Conservation (phyloP, 495 filamentous ascomycete species). For the Neurospora sp. region DNA sequence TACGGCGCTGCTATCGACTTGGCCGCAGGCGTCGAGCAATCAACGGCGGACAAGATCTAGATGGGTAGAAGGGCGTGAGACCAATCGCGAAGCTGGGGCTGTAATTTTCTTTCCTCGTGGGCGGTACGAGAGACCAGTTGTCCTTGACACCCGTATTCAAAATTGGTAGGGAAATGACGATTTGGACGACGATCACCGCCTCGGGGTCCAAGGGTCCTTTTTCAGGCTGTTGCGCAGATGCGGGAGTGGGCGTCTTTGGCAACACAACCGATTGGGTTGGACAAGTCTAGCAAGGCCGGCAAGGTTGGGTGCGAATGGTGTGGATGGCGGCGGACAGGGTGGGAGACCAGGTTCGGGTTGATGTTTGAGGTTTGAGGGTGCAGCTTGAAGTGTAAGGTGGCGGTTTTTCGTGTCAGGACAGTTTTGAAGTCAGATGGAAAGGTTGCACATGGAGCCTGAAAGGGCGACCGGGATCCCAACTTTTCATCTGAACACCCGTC, state of each 20-base stretch:
- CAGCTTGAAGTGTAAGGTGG: not conserved
- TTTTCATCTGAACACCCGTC: not conserved
- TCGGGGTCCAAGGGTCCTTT: slow-evolving; percentile 1
- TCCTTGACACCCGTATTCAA: slow-evolving; percentile 10
- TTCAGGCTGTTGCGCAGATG: not conserved
- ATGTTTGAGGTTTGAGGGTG: not conserved
- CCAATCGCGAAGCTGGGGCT: slow-evolving; percentile 14
- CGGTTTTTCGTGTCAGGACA: not conserved
- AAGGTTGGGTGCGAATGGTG: not conserved
- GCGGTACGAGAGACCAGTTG: slow-evolving; percentile 9
- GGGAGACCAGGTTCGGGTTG: not conserved
- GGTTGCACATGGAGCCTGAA: not conserved
- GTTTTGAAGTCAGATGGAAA: not conserved
- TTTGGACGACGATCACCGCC: slow-evolving; percentile 13
- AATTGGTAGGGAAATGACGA: slow-evolving; percentile 8
- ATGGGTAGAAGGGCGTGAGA: not conserved
- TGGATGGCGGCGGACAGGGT: not conserved
- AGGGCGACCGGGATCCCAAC: not conserved
- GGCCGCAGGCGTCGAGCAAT: not conserved
- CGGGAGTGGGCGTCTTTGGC: not conserved
- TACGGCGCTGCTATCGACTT: not conserved
- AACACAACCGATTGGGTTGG: not conserved
- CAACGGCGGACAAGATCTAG: not conserved
- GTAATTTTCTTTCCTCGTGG: slow-evolving; percentile 7
- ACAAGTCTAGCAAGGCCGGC: not conserved